A percentile compares a stretch with the other conserved stretches of the same genome.
Conservation (phyloP, 257 asterid species). For the Rhazya stricta region DNA sequence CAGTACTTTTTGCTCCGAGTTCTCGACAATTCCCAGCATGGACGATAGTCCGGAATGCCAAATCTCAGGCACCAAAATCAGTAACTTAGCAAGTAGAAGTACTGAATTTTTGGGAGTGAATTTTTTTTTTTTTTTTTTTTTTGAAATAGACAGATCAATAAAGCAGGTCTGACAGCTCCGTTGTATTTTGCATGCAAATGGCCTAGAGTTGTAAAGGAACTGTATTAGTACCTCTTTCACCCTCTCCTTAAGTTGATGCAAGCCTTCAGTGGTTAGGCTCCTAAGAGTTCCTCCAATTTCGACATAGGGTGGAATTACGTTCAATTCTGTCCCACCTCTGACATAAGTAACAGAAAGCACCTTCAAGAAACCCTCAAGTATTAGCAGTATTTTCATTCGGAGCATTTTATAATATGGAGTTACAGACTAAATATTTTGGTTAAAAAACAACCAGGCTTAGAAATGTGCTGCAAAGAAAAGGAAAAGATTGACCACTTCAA, state of each 20-base stretch:
- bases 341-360: conserved; percentile 77
- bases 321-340: conserved; percentile 58
- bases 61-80: too few species aligned
- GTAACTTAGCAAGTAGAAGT: neutral
- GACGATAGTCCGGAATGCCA: neutral
- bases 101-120: neutral
- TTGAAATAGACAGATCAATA: neutral
- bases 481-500: neutral
- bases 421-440: too few species aligned
- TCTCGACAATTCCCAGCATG: neutral
- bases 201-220: neutral
- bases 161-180: neutral
- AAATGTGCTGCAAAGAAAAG: neutral
- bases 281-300: conserved; percentile 79
- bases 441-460: neutral
- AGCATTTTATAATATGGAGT: neutral
- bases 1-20: neutral
- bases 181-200: neutral
- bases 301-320: conserved; percentile 57
- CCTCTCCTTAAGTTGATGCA: conserved; percentile 57
- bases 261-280: conserved; percentile 78
- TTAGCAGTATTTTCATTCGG: neutral
- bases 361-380: conserved; percentile 28
- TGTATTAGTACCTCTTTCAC: conserved; percentile 55
- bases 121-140: too few species aligned